These are phyloP conservation scores for Colletotrichum musae DNA, from an alignment of 2,329 filamentous ascomycete genomes.

Conservation along the genomic window DNA sequence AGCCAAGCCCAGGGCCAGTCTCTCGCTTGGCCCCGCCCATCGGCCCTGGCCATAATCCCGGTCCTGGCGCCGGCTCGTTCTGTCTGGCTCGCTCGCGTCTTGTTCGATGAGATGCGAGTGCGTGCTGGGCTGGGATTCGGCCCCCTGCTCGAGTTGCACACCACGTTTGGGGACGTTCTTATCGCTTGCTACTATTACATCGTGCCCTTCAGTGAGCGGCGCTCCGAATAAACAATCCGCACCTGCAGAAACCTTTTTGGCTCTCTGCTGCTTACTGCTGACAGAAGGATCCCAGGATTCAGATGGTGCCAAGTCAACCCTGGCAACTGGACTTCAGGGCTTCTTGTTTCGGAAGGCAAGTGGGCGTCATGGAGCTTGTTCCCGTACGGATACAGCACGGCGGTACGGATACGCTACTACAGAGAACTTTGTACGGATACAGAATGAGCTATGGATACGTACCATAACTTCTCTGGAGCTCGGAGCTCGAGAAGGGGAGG, in stretches of 20 bases:
- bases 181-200: conserved; percentile 20
- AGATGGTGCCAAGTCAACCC: conserved; percentile 24
- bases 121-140: conserved; percentile 24
- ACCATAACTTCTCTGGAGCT: conserved; percentile 12
- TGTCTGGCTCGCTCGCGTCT: conserved; percentile 9
- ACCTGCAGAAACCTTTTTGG: conserved; percentile 13
- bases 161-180: conserved; percentile 26
- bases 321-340: conserved; percentile 21
- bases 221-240: conserved; percentile 24
- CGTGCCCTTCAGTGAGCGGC: conserved; percentile 13
- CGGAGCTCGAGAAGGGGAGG: not conserved
- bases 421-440: not conserved
- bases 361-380: conserved; percentile 29
- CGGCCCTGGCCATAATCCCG: conserved; percentile 23
- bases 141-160: conserved; percentile 15
- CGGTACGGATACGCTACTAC: conserved; percentile 1
- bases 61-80: conserved; percentile 19
- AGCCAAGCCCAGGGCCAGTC: conserved; percentile 29
- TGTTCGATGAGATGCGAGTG: conserved; percentile 21
- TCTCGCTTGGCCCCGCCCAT: conserved; percentile 38
- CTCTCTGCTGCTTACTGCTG: conserved; percentile 16
- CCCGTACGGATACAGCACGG: conserved; percentile 10
- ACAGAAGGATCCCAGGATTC: conserved; percentile 10
- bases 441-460: not conserved
- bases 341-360: conserved; percentile 35